Evolutionary conservation across 805 yeast genomes (phyloP).

Genomic region (Lipomyces starkeyi): DNA sequence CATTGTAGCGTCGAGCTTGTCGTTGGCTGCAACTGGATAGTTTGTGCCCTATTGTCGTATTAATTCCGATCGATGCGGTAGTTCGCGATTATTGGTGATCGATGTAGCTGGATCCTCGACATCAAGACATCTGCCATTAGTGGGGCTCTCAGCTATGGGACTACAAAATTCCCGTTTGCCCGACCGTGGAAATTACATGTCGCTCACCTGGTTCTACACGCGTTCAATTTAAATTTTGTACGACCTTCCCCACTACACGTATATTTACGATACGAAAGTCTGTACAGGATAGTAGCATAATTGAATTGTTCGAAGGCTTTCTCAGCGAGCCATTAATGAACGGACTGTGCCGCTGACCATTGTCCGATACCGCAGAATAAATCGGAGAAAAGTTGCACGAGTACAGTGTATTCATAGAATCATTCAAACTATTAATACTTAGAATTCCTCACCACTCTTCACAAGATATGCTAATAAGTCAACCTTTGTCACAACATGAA

Average conservation of each 20-base stretch:
- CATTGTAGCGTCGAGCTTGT: background rate
- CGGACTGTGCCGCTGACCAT: too few species aligned
- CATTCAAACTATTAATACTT: background rate
- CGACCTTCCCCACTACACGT: background rate
- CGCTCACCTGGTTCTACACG: too few species aligned
- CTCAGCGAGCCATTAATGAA: background rate
- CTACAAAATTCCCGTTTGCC: background rate
- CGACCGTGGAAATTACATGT: background rate
- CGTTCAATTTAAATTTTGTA: too few species aligned
- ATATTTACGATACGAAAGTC: background rate
- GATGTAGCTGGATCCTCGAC: background rate
- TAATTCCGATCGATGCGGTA: background rate
- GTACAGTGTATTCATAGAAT: background rate
- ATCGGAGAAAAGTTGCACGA: background rate
- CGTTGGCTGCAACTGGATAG: background rate
- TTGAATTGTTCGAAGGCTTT: background rate
- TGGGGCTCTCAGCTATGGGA: background rate
- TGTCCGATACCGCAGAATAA: too few species aligned
- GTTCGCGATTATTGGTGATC: background rate
- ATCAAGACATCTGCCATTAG: background rate
- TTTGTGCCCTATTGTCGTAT: background rate
- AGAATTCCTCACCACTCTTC: constrained; percentile 38
- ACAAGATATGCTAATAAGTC: constrained; percentile 65
- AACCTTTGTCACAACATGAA: constrained; percentile 86
- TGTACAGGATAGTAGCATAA: background rate